A percentile compares a stretch with the other conserved stretches of the same genome.
Conservation (phyloP, 2,329 filamentous ascomycete species). For the Aspergillus uvarum region DNA sequence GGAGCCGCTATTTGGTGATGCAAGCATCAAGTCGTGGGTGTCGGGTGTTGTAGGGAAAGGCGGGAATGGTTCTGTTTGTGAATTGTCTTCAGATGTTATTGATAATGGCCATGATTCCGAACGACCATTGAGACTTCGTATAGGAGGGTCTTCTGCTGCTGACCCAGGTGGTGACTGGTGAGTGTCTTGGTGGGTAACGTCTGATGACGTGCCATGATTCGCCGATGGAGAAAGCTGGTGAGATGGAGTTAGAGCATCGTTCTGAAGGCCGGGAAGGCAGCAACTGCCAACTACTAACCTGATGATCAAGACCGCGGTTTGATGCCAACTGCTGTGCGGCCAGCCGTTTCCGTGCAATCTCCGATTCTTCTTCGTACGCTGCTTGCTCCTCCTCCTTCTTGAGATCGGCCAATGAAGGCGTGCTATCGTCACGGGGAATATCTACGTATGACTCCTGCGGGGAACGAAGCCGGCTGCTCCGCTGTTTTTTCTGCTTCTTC, state of each 20-base stretch:
- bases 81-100: constrained; percentile 19
- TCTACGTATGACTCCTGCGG: constrained; percentile 27
- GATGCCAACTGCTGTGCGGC: constrained; percentile 57
- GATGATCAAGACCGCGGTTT: constrained; percentile 50
- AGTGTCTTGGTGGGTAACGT: constrained; percentile 7
- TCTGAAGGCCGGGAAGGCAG: background rate
- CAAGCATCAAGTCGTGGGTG: background rate
- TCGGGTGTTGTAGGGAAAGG: constrained; percentile 24
- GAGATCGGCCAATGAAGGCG: constrained; percentile 55
- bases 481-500: constrained; percentile 36
- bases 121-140: constrained; percentile 4
- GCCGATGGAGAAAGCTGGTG: constrained; percentile 7
- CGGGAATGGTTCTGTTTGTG: constrained; percentile 36
- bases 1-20: constrained; percentile 7
- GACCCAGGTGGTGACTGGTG: constrained; percentile 12
- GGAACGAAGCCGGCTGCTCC: constrained; percentile 29
- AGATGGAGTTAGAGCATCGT: constrained; percentile 4
- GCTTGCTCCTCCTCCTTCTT: constrained; percentile 58
- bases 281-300: constrained; percentile 26
- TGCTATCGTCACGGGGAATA: constrained; percentile 32
- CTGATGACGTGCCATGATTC: constrained; percentile 4
- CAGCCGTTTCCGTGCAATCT: constrained; percentile 53
- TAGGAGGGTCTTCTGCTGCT: constrained; percentile 11
- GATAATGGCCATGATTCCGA: constrained; percentile 16
- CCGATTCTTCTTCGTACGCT: constrained; percentile 56